A percentile compares a stretch with the other conserved stretches of the same genome.
Conservation (phyloP, 208 protist species). For the Leishmania arabica region DNA sequence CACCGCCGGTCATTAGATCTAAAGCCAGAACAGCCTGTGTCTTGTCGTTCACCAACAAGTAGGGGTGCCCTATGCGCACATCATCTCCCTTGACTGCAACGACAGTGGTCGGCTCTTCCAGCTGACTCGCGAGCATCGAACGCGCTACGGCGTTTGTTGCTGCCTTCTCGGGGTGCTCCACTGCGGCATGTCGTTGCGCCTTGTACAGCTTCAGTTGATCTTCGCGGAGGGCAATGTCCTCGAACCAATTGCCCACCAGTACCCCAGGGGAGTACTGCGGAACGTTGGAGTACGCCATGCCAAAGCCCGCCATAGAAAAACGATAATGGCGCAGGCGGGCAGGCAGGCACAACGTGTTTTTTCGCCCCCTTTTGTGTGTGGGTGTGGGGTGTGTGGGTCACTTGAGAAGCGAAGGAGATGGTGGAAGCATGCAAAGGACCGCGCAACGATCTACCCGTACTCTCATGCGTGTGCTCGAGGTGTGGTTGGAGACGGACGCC, state of each 20-base stretch:
- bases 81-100: conserved; percentile 25
- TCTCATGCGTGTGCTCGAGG: neutral
- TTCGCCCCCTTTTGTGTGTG: neutral
- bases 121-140: conserved; percentile 15
- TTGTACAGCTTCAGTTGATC: conserved; percentile 75
- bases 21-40: conserved; percentile 56
- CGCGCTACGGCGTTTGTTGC: conserved; percentile 1
- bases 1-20: conserved; percentile 30
- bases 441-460: neutral
- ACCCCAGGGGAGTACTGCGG: conserved; percentile 81
- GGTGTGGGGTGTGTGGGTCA: neutral
- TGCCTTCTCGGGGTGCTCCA: conserved; percentile 6
- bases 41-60: conserved; percentile 55
- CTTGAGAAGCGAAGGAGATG: neutral
- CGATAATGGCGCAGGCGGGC: neutral
- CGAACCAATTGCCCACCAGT: conserved; percentile 88
- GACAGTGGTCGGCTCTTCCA: conserved; percentile 42
- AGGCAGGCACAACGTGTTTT: neutral
- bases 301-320: conserved; percentile 14
- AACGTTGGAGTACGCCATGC: conserved; percentile 39
- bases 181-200: conserved; percentile 8
- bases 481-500: too few relatives aligned
- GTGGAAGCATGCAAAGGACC: neutral
- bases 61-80: conserved; percentile 58
- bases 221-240: conserved; percentile 75